A percentile compares a stretch with the other conserved stretches of the same genome.
phyloP scores from a whole-genome alignment of 2,329 filamentous ascomycete species.

The Pseudogymnoascus sp. region DNA sequence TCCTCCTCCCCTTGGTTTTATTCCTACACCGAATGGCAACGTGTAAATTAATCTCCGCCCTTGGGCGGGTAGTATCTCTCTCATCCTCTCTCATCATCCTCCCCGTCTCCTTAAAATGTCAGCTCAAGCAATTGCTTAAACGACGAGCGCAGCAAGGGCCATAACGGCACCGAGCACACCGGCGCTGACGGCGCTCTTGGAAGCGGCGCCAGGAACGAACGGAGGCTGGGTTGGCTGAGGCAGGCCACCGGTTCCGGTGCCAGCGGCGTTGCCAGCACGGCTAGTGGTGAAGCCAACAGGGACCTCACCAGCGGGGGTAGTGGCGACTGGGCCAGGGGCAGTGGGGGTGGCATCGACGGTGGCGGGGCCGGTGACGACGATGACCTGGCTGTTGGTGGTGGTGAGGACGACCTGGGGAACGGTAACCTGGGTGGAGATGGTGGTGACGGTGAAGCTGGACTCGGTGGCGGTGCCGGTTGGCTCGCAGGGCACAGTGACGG shows the following conservation, averaged over 20 bases:
- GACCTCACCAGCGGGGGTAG: not conserved
- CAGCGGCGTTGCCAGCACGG: not conserved
- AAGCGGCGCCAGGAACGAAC: not conserved
- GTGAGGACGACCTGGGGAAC: slow-evolving; percentile 46
- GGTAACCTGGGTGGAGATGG: slow-evolving; percentile 40
- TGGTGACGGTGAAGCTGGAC: slow-evolving; percentile 42
- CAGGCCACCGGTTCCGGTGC: not conserved
- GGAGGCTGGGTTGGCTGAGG: not conserved
- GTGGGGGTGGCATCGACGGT: not conserved
- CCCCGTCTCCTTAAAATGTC: no score
- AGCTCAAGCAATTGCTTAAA: not conserved
- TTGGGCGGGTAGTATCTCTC: not conserved
- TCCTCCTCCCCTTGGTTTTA: no score
- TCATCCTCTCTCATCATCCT: not conserved
- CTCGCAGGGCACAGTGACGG: slow-evolving; percentile 42
- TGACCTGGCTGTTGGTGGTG: slow-evolving; percentile 15
- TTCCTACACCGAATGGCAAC: slow-evolving; percentile 8
- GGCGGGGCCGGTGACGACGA: not conserved
- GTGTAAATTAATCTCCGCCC: slow-evolving; percentile 5
- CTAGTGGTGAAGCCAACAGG: not conserved
- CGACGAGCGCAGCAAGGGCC: not conserved
- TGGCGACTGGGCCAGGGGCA: not conserved
- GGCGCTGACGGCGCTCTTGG: not conserved
- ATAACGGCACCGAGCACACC: not conserved
- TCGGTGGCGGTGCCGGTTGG: slow-evolving; percentile 39